These are phyloP conservation scores for Trametes maxima DNA, from an alignment of 768 basidiomycete genomes.

Conservation along the genomic window DNA sequence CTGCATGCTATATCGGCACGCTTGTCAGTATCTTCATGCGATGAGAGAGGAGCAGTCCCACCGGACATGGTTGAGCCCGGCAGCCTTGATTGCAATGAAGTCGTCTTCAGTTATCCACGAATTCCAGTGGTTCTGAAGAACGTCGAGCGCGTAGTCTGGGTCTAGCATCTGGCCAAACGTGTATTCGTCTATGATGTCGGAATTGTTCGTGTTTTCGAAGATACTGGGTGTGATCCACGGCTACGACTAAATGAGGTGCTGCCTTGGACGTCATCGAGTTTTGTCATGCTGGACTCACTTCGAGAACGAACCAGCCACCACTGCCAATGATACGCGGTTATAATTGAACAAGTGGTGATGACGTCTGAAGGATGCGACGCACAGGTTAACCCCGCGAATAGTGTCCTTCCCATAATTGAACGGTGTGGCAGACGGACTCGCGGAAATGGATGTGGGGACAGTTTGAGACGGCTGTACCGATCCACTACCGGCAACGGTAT, in stretches of 20 bases:
- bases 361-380: slow-evolving; percentile 32
- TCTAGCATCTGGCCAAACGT: slow-evolving; percentile 60
- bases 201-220: slow-evolving; percentile 62
- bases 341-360: not conserved
- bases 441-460: slow-evolving; percentile 2
- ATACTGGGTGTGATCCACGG: slow-evolving; percentile 82
- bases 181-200: slow-evolving; percentile 59
- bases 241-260: slow-evolving; percentile 35
- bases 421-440: slow-evolving; percentile 24
- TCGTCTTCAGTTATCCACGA: slow-evolving; percentile 74
- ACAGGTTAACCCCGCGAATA: slow-evolving; percentile 66
- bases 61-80: slow-evolving; percentile 75
- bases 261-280: not conserved
- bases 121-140: slow-evolving; percentile 58
- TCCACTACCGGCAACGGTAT: not conserved
- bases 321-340: slow-evolving; percentile 32
- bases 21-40: not conserved
- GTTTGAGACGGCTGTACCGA: slow-evolving; percentile 12
- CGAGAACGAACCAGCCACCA: slow-evolving; percentile 66
- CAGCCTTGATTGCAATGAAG: slow-evolving; percentile 62
- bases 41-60: slow-evolving; percentile 24
- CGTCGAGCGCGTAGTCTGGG: slow-evolving; percentile 41
- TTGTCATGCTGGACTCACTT: slow-evolving; percentile 39
- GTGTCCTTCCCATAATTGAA: slow-evolving; percentile 48
- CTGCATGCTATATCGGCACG: slow-evolving; percentile 52